Conservation (phyloP, 495 filamentous ascomycete genomes). For the Chaetomium fimeti region DNA sequence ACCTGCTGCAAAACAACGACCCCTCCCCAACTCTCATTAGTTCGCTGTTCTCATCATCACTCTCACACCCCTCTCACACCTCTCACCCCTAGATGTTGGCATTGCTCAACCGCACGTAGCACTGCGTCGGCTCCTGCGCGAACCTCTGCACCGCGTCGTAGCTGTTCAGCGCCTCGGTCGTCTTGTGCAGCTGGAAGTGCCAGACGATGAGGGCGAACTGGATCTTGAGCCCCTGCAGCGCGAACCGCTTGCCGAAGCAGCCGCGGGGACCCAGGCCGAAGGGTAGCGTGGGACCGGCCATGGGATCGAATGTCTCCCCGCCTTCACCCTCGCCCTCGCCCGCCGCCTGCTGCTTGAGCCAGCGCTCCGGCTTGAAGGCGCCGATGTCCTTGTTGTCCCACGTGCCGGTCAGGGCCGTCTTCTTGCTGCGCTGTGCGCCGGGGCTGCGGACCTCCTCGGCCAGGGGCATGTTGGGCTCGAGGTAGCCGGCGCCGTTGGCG, state of each 20-base stretch:
- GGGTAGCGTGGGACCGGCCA: constrained; percentile 40
- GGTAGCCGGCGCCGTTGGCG: constrained; percentile 32
- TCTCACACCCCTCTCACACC: background rate
- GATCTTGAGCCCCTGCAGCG: constrained; percentile 37
- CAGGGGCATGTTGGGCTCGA: constrained; percentile 27
- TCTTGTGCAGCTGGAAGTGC: constrained; percentile 38
- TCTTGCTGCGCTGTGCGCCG: constrained; percentile 24
- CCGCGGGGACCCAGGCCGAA: constrained; percentile 55
- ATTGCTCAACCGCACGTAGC: constrained; percentile 30
- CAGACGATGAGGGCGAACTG: constrained; percentile 40
- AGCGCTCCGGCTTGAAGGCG: constrained; percentile 33
- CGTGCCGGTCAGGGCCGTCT: constrained; percentile 19
- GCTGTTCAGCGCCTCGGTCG: constrained; percentile 27
- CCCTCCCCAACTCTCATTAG: background rate
- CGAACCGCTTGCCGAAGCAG: constrained; percentile 53
- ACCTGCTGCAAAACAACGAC: background rate
- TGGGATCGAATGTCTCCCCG: constrained; percentile 28
- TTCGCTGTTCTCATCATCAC: background rate
- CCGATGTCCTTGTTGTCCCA: constrained; percentile 49
- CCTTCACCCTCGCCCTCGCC: background rate
- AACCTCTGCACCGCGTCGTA: constrained; percentile 33
- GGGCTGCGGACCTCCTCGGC: constrained; percentile 28
- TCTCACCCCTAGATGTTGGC: background rate
- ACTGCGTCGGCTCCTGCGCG: constrained; percentile 33
- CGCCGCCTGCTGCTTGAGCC: background rate